These are phyloP conservation scores for Magnusiomyces suaveolens DNA, from an alignment of 1,139 yeast genomes.

Conservation along the genomic window DNA sequence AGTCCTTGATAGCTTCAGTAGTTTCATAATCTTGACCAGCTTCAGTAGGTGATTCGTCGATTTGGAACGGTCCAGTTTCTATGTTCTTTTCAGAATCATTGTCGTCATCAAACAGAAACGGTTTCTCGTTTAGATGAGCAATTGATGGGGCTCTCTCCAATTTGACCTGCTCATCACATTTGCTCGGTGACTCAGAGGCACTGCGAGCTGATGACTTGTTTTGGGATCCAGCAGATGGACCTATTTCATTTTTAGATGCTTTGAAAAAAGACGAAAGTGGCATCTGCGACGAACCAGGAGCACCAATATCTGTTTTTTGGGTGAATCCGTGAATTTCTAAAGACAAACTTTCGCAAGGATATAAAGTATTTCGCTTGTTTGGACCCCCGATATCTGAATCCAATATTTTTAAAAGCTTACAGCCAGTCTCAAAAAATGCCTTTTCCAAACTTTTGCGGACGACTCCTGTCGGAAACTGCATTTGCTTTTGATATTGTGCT, in stretches of 20 bases:
- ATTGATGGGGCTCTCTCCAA: too few species aligned
- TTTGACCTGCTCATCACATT: too few species aligned
- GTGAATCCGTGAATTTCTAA: conserved; percentile 12
- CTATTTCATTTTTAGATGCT: neutral
- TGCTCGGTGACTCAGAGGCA: neutral
- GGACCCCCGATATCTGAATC: conserved; percentile 16
- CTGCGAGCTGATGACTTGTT: neutral
- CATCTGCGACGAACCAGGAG: neutral
- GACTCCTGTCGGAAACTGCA: conserved; percentile 16
- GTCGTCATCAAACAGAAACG: neutral
- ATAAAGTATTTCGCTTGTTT: neutral
- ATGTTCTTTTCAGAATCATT: neutral
- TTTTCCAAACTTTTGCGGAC: conserved; percentile 20
- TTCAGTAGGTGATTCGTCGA: neutral
- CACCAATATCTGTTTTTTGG: neutral
- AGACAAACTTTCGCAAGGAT: conserved; percentile 20
- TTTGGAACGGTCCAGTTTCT: neutral
- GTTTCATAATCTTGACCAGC: too few species aligned
- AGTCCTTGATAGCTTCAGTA: neutral
- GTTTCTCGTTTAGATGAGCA: neutral
- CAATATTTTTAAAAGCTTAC: conserved; percentile 22
- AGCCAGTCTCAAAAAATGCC: conserved; percentile 23
- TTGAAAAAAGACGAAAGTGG: conserved; percentile 8
- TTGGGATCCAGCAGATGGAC: neutral
- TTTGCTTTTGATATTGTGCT: conserved; percentile 19